Evolutionary conservation across 1,284 basidiomycete species (phyloP), one percentile per base, ranked within the genome.

Genomic region (Ceratobasidium sp.): DNA sequence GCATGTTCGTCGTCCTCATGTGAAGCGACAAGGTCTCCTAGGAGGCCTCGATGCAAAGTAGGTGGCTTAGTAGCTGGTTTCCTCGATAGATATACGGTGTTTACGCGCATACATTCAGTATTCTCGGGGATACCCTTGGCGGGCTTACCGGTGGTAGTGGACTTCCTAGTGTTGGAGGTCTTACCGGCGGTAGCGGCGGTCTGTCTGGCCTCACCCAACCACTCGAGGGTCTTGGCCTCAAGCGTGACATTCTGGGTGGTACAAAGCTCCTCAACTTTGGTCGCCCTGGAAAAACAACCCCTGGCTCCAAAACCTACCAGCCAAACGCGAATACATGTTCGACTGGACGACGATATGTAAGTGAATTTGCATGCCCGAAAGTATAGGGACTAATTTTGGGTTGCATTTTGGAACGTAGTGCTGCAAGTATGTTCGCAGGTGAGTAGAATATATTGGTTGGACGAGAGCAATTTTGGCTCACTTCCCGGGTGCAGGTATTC

Each of bases 351-450:
- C 54, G 44, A 56, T 71, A 71, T 33, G 67, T 71, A 4, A 59
- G 67, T 57, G 14, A n/a, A 17, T 54, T 48, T 11, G n/a, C 22
- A 15, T 2, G n/a, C 9, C 11, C 31, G 15, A 36, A 17, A 44
- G 4, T n/a, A 19, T 48, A 63, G 60, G 44, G 44, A 44, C 60
- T 48, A 48, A 63, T 48, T 5, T 15, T 22, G 45, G 53, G 4
- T 63, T 50, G 15, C 19, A 6, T 36, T 41, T 36, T n/a, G 6
- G 36, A 41, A 41, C 36, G 36, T 36, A 71, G 67, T 71, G 67
- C 24, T 71, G 67, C 67, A 60, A 51, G 29, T 27, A 71, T 31
- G 54, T 71, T 60, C 67, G 67, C 22, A 60, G n/a, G 57, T 56
- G 27, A 31, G 54, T 24, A n/a, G n/a, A n/a, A 56, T 41, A 41